A percentile compares a stretch with the other conserved stretches of the same genome.
phyloP scores from a whole-genome alignment of 371 early-diverging fungal species.

The Dentiscutata heterogama region DNA sequence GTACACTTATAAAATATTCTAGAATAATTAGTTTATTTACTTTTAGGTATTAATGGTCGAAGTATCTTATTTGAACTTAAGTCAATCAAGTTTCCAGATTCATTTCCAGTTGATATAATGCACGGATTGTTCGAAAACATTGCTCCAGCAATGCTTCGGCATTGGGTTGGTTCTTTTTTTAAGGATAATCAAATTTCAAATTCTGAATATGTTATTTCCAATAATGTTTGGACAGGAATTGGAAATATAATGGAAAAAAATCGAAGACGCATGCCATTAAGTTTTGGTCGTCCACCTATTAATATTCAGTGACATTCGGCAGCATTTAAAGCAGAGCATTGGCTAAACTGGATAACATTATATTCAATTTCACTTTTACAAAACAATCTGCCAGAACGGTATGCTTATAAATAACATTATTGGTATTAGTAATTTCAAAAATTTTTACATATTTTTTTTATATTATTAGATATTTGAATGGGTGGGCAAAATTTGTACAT shows the following conservation, averaged over 20 bases:
- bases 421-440: background rate
- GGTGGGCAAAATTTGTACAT: background rate
- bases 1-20: background rate
- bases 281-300: background rate
- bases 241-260: constrained; percentile 6
- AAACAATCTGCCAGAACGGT: background rate
- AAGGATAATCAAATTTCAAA: background rate
- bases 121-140: background rate
- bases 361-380: constrained; percentile 7
- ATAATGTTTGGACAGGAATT: background rate
- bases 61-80: constrained; percentile 5
- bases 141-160: background rate
- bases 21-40: background rate
- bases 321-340: constrained; percentile 4
- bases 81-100: background rate
- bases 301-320: background rate
- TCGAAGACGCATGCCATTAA: background rate
- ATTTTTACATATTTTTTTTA: background rate
- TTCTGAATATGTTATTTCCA: background rate
- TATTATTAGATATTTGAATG: background rate
- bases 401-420: background rate
- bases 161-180: background rate
- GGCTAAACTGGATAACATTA: background rate
- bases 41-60: background rate
- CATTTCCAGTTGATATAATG: background rate